Base-by-base conservation (phyloP, 768 basidiomycete species). In the Rhodosporidiobolus sp. region DNA sequence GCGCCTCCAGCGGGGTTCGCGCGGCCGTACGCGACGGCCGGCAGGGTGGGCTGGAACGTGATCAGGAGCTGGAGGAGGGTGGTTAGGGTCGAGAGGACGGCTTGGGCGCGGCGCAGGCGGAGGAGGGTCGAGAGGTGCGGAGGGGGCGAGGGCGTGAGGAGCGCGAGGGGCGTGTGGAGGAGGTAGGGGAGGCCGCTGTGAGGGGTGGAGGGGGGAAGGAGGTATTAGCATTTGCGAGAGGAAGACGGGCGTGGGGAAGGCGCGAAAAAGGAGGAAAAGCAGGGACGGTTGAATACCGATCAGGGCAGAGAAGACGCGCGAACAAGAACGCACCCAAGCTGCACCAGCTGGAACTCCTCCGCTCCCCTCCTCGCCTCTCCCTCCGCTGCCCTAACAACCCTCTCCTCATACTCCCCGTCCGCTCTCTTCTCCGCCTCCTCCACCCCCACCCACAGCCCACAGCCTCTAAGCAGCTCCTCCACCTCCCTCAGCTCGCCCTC, bases 21-120 rank as follows among this genome's bases (percentile, higher is more conserved):
- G 4, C 74, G 69, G 14, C 74, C 74, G 64, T 75, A 57, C 3
- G 74, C 74, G 63, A 71, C 24, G 2, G 67, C 17, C 5, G 67
- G 48, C 20, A 53, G 38, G 10, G 54, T 28, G 26, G 74, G 74
- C 38, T 68, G 63, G 55, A 62, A 65, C 30, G 70, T 71, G 30
- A 75, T 34, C 26, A 75, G 49, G 63, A 75, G 70, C 57, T 75
- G 74, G 55, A 75, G 67, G 53, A 75, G 49, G 11, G 66, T 74
- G 12, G 63, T 68, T 32, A 74, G 65, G 58, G 65, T 46, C 19
- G 62, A 43, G 54, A 62, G 63, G 67, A 66, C 57, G 9, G 67
- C n/a, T 46, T 65, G n/a, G 26, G 58, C 63, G 43, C 74, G 74
- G 35, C 57, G 26, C 28, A 65, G 57, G 38, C 38, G 26, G 35